Percentiles rank a stretch among this genome's conserved stretches.
These are phyloP conservation scores for Cladosporium velox DNA, from an alignment of 2,329 filamentous ascomycete species.

Conservation along the genomic window DNA sequence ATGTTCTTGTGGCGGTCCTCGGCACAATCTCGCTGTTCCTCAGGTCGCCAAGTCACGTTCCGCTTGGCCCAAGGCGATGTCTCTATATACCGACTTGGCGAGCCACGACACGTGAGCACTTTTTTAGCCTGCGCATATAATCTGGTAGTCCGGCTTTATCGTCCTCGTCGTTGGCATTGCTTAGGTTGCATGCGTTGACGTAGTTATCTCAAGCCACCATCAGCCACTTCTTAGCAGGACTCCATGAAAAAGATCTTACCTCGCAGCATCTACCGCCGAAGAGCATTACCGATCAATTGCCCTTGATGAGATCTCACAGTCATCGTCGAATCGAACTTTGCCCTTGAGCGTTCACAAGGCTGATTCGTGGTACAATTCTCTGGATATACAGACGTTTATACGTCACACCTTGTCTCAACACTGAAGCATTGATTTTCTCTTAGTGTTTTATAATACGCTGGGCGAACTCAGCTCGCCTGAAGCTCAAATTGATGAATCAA, in stretches of 20 bases:
- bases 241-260: neutral
- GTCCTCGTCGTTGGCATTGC: neutral
- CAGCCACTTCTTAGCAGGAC: neutral
- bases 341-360: neutral
- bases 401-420: neutral
- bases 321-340: neutral
- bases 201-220: neutral
- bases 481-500: neutral
- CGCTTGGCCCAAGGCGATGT: neutral
- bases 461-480: neutral
- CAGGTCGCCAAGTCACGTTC: slow-evolving; percentile 1
- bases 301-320: neutral
- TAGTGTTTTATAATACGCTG: neutral
- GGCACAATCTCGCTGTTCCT: neutral
- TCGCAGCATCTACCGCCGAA: neutral
- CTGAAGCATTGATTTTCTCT: neutral
- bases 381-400: neutral
- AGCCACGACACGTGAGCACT: neutral
- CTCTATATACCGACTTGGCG: slow-evolving; percentile 17
- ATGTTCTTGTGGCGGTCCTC: neutral
- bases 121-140: neutral
- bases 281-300: neutral
- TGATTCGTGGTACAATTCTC: neutral
- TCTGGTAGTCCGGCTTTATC: neutral
- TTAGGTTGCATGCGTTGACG: slow-evolving; percentile 4